Evolutionary conservation across 2,329 filamentous ascomycete species (phyloP).

Genomic region (Xenoacremonium recifei): DNA sequence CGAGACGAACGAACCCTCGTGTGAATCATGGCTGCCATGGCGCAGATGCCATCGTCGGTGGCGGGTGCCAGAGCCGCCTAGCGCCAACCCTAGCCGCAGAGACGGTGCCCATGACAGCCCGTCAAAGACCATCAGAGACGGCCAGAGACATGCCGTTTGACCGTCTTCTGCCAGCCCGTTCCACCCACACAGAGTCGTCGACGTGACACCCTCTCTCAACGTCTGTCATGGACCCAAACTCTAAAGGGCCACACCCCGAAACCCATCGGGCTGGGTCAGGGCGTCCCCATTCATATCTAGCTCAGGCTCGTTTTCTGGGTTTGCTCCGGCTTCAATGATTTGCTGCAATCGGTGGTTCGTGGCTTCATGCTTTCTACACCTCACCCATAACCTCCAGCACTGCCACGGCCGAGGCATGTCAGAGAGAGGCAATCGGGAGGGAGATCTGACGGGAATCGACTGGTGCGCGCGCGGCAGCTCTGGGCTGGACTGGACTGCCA

Average conservation of each 20-base stretch:
- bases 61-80: slow-evolving; percentile 28
- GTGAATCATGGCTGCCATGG: slow-evolving; percentile 21
- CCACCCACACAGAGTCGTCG: slow-evolving; percentile 6
- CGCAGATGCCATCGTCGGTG: slow-evolving; percentile 25
- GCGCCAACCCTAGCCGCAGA: slow-evolving; percentile 23
- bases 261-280: slow-evolving; percentile 27
- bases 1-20: not conserved
- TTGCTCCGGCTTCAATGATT: too few relatives aligned
- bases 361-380: slow-evolving; percentile 27
- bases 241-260: slow-evolving; percentile 24
- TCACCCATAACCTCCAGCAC: slow-evolving; percentile 3
- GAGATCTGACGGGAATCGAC: not conserved
- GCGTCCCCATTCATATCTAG: slow-evolving; percentile 15
- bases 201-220: slow-evolving; percentile 12
- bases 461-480: not conserved
- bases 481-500: not conserved
- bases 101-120: slow-evolving; percentile 23
- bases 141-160: too few relatives aligned
- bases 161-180: slow-evolving; percentile 14
- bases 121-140: slow-evolving; percentile 19
- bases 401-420: not conserved
- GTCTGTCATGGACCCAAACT: slow-evolving; percentile 23
- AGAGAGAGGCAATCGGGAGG: not conserved
- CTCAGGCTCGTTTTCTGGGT: slow-evolving; percentile 23
- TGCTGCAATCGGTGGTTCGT: too few relatives aligned